Base-by-base conservation (phyloP, 257 asterid genomes). In the Ballota nigra region DNA sequence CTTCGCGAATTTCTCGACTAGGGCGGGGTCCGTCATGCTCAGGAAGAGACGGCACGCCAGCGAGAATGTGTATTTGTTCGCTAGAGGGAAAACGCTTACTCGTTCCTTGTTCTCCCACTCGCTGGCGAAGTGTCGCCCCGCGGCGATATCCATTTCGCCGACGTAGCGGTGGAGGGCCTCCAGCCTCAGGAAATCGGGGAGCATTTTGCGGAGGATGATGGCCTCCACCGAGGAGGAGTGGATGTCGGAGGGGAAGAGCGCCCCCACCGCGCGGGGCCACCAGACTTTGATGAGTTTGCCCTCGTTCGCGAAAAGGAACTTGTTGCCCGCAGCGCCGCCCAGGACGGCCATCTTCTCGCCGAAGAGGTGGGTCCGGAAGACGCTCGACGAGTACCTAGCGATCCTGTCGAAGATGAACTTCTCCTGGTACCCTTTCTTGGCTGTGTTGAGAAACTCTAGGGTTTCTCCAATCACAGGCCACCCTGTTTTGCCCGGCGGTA, bases 141-240 rank as follows among this genome's bases (percentile, higher is more conserved):
- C 89, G 1, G 83, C 78, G 3, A 51, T 57, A 53, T 88, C 95
- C 95, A 88, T 88, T 11, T 84, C 71, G 0, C 89, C 87, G 55
- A 88, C 82, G 86, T 88, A 86, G 5, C 87, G 75, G 75, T 80
- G 89, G 19, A 88, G 63, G 8, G 92, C 89, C 20, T 84, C 89
- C 3, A 91, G 84, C n/a, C 84, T 88, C 20, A 88, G 65, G 81
- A 83, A 82, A 22, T 76, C 74, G 13, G 91, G 91, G 16, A 88
- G 86, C 87, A 88, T 79, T 38, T 80, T 79, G 9, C 95, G 73
- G 83, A 86, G 75, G 55, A 74, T 86, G 40, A 82, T 75, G 31
- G 84, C 83, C 33, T 82, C 86, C 15, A 84, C 88, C 28, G 86
- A 70, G 1, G 90, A 74, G 29, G 89, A 75, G 43, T 78, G 82